phyloP scores from a whole-genome alignment of 139 green algal species.

The Haematococcus lacustris region DNA sequence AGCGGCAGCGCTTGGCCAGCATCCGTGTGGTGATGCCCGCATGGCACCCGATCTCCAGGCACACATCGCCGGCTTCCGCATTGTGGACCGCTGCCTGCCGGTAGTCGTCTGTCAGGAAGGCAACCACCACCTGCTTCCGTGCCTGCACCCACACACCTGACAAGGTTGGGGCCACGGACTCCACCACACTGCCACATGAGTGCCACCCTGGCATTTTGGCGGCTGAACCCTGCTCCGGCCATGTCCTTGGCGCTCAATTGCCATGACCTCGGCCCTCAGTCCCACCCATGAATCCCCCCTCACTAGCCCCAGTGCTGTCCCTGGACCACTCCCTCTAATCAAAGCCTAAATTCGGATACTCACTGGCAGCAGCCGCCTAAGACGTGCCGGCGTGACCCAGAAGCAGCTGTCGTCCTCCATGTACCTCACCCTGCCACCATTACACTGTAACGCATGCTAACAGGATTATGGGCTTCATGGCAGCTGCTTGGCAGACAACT shows the following conservation, averaged over 20 bases:
- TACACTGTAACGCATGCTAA: too few relatives aligned
- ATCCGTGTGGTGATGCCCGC: slow-evolving; percentile 22
- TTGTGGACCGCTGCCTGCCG: slow-evolving; percentile 18
- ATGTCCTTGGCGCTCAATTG: too few relatives aligned
- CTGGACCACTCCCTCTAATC: background rate
- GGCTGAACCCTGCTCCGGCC: too few relatives aligned
- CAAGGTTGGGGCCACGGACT: background rate
- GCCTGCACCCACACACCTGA: slow-evolving; percentile 3
- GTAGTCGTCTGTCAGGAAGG: slow-evolving; percentile 8
- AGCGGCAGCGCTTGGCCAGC: slow-evolving; percentile 14
- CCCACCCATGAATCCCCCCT: background rate
- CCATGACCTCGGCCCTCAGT: background rate
- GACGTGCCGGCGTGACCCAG: slow-evolving; percentile 2
- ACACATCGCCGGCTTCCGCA: slow-evolving; percentile 7
- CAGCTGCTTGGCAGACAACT: too few relatives aligned
- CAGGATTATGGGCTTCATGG: too few relatives aligned
- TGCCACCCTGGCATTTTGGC: too few relatives aligned
- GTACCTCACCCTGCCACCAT: slow-evolving; percentile 4
- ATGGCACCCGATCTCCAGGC: slow-evolving; percentile 26
- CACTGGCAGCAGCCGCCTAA: background rate
- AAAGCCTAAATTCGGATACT: background rate
- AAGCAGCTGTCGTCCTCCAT: background rate
- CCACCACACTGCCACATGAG: background rate
- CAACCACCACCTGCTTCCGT: slow-evolving; percentile 1
- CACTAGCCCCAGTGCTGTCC: background rate